A percentile compares a stretch with the other conserved stretches of the same genome.
Conservation (phyloP, 306 rosid species). For the Cucurbita maxima region DNA sequence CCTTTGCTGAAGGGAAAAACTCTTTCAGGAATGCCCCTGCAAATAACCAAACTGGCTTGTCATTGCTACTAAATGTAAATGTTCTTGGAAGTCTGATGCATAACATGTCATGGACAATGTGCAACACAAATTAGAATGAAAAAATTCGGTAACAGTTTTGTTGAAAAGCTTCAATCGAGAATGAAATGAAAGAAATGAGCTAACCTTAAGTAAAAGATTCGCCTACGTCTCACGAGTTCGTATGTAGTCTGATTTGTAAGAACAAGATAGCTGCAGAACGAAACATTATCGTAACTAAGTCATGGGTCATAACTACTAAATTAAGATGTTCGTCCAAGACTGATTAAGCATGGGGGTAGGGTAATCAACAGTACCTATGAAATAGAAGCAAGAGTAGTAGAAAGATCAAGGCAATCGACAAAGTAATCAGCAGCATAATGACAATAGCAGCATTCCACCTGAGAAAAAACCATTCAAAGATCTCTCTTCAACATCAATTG, state of each 20-base stretch:
- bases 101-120: neutral
- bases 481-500: constrained; percentile 12
- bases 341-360: neutral
- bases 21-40: constrained; percentile 73
- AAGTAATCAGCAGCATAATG: constrained; percentile 45
- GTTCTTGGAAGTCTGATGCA: neutral
- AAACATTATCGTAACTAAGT: neutral
- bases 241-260: constrained; percentile 88
- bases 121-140: neutral
- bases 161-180: neutral
- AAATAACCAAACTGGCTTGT: neutral
- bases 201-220: constrained; percentile 80
- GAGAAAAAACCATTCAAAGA: constrained; percentile 18
- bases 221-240: constrained; percentile 90
- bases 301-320: neutral
- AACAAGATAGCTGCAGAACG: constrained; percentile 60
- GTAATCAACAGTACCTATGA: constrained; percentile 49
- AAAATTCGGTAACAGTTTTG: neutral
- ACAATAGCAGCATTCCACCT: constrained; percentile 92
- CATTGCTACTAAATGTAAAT: neutral
- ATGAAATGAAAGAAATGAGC: constrained; percentile 12
- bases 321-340: neutral
- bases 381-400: constrained; percentile 63
- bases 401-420: constrained; percentile 49
- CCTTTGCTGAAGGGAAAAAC: constrained; percentile 87